Conservation (phyloP, 2,329 filamentous ascomycete species). For the Epichloe typhina region DNA sequence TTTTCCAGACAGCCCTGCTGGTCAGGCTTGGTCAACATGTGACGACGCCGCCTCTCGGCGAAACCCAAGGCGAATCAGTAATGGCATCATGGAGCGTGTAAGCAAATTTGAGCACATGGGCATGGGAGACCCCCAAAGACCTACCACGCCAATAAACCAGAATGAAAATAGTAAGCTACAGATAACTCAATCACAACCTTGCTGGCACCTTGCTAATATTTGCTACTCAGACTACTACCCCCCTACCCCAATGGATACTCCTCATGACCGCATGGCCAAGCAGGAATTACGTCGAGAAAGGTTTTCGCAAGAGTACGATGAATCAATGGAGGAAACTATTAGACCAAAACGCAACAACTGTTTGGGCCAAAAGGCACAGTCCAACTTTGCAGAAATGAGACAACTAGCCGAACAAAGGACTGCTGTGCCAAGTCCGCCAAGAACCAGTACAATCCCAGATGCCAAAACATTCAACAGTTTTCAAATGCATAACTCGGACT, state of each 20-base stretch:
- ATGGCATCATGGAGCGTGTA: conserved; percentile 47
- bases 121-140: conserved; percentile 33
- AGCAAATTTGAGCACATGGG: conserved; percentile 44
- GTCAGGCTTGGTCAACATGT: conserved; percentile 30
- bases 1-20: conserved; percentile 34
- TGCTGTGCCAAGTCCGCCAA: conserved; percentile 42
- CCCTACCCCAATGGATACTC: conserved; percentile 54
- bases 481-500: conserved; percentile 41
- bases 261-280: conserved; percentile 34
- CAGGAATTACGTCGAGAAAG: conserved; percentile 30
- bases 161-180: conserved; percentile 41
- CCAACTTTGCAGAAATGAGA: conserved; percentile 46
- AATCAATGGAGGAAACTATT: conserved; percentile 53
- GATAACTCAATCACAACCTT: neutral
- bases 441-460: conserved; percentile 35
- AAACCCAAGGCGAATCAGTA: conserved; percentile 38
- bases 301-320: conserved; percentile 49
- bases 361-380: conserved; percentile 31
- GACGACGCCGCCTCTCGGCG: conserved; percentile 35
- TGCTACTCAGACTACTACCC: conserved; percentile 41
- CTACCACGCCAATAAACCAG: conserved; percentile 49
- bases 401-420: conserved; percentile 38
- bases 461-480: conserved; percentile 32
- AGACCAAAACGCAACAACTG: conserved; percentile 37
- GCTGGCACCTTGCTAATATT: conserved; percentile 2